Evolutionary conservation across 1,284 basidiomycete genomes (phyloP), one percentile per base, ranked within the genome.

Genomic region (Golubevia pallescens): DNA sequence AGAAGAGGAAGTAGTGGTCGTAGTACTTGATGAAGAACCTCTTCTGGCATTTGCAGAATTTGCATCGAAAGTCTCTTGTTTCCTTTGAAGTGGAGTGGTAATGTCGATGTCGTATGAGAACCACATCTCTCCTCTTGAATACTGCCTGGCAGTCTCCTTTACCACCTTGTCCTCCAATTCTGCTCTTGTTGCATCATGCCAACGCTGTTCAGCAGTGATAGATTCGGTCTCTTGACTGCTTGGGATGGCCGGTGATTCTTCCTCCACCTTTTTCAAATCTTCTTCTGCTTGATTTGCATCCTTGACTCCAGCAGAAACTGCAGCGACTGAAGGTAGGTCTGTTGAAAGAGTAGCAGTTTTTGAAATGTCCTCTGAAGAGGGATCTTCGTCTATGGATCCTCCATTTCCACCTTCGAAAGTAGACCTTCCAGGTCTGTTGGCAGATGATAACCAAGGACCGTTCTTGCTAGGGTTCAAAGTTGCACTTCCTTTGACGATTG

Each of bases 81-180:
- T 88, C 65, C 82, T 78, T 68, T 89, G 88, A 24, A 88, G 70
- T 0, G 86, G 85, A 34, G 86, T 87, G 2, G 88, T 88, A 34
- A 88, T 84, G 73, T 89, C 88, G 60, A 86, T 86, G 52, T 87
- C 87, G 78, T 86, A 86, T n/a, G 85, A 86, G 82, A 87, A 74
- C 73, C 68, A 79, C 62, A 80, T 77, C 56, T 80, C 78, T 38
- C 78, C 78, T 19, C 78, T 66, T 1, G 74, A 71, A 63, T 69
- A 80, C 48, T 77, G 73, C 54, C 73, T 69, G 20, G 73, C 71
- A 2, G 75, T 77, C 48, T 78, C 78, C n/a, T 71, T 60, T 10
- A 80, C 75, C 0, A 77, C 71, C 55, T 80, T 80, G 3, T 80
- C 78, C 42, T 80, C 78, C 16, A 80, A 70, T 57, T 80, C 78